Conservation (phyloP, 306 rosid species). For the Prunus salicina region DNA sequence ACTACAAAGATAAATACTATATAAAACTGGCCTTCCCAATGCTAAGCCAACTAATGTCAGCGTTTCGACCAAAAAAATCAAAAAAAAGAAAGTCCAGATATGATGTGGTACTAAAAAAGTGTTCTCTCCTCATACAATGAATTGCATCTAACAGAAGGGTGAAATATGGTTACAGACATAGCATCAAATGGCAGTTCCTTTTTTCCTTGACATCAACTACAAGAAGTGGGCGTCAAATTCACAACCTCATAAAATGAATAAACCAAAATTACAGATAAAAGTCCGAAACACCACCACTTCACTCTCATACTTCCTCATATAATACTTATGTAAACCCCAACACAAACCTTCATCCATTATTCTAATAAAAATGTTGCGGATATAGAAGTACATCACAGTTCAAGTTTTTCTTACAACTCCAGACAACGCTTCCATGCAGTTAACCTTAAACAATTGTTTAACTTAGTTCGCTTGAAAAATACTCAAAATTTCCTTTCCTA, state of each 20-base stretch:
- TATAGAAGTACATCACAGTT: background rate
- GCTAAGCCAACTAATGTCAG: background rate
- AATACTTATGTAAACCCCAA: background rate
- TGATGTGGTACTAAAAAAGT: background rate
- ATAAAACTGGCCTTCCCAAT: background rate
- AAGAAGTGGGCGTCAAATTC: background rate
- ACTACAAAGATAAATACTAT: background rate
- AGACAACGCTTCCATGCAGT: background rate
- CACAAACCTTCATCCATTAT: background rate
- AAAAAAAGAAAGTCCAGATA: background rate
- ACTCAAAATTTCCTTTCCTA: background rate
- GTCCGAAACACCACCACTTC: background rate
- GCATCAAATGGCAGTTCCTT: background rate
- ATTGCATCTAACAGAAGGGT: background rate
- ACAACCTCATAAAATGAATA: background rate
- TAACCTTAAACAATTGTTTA: background rate
- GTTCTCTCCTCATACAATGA: background rate
- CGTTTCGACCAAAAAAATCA: background rate
- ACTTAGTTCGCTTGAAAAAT: background rate
- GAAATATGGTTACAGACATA: background rate
- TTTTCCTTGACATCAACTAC: background rate
- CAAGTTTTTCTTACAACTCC: background rate
- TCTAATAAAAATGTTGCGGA: background rate
- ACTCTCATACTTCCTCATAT: background rate
- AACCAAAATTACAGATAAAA: background rate